Base-by-base conservation (phyloP, 2,329 filamentous ascomycete species). In the Arthrobotrys iridis region DNA sequence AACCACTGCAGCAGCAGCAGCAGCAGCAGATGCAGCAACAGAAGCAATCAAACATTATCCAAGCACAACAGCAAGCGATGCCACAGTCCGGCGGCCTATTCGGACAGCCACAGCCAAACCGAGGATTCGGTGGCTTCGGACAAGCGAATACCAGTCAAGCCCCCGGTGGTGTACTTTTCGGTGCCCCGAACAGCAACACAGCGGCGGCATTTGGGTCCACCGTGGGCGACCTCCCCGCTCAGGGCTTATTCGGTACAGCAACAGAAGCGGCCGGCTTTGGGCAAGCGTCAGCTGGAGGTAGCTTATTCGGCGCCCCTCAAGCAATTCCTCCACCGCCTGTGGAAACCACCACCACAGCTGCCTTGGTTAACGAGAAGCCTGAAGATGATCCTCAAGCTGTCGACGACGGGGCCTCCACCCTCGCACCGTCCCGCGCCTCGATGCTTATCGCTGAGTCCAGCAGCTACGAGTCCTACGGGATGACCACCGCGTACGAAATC, bases 401-500 rank as follows among this genome's bases (percentile, higher is more conserved):
- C 3, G 57, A 68, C 18, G 59, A 77, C 22, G 77, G 74, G 10
- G 58, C 58, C 1, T 78, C 46, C 41, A 77, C 37, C 67, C 80
- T 85, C 22, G 63, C 78, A 11, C 72, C 76, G 18, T 67, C 64
- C 6, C 65, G 62, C 37, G 63, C 68, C 13, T 68, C 72, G 28
- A 78, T 79, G 77, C 46, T 71, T 24, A 52, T 79, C 13, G 77
- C 77, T 2, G 65, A 76, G 15, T 77, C 77, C 20, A 81, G 83
- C 3, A 84, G 88, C 76, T 74, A 40, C 6, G 87, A 88, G 73
- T 87, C 89, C 77, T 85, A 84, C 0, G 88, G 88, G 3, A 82
- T 89, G 62, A 88, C 87, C 0, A 85, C 86, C 0, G 88, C 85
- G 1, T 90, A 89, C 79, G 87, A 89, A 66, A 83, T 90, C 0